A percentile compares a stretch with the other conserved stretches of the same genome.
These are phyloP conservation scores for Fusarium praegraminearum DNA, from an alignment of 2,329 filamentous ascomycete species.

Conservation along the genomic window DNA sequence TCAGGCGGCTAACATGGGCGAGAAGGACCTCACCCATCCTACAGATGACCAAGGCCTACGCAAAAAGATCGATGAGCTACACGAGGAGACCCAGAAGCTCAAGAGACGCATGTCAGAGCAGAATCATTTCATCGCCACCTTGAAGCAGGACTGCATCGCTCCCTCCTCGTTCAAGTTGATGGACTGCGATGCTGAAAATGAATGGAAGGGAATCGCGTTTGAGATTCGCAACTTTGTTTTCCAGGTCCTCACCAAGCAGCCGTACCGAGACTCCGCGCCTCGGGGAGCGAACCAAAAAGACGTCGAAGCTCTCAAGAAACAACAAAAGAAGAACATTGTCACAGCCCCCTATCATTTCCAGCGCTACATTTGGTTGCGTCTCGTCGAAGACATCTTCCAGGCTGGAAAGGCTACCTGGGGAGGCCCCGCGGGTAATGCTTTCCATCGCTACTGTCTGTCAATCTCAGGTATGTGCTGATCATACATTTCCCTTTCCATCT, in stretches of 20 bases:
- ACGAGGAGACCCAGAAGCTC: not conserved
- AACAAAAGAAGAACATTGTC: conserved; percentile 1
- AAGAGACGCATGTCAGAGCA: not conserved
- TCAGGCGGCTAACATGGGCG: no score
- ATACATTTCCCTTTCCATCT: no score
- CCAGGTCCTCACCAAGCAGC: conserved; percentile 15
- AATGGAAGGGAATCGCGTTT: conserved; percentile 6
- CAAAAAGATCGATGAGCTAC: not conserved
- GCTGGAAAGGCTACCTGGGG: conserved; percentile 18
- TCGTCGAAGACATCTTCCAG: conserved; percentile 11
- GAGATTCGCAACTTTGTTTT: conserved; percentile 15
- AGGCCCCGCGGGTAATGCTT: conserved; percentile 14
- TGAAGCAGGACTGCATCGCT: not conserved
- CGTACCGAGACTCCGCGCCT: not conserved
- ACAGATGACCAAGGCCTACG: not conserved
- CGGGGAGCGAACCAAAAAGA: not conserved
- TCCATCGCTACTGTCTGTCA: conserved; percentile 27
- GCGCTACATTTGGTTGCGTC: conserved; percentile 21
- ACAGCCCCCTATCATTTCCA: conserved; percentile 5
- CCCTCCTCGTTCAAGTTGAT: conserved; percentile 16
- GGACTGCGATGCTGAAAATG: not conserved
- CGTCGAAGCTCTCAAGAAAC: conserved; percentile 13
- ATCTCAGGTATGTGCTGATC: conserved; percentile 12
- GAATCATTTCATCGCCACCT: not conserved
- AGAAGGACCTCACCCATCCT: not conserved